Conservation (phyloP, 345 rosid species). For the Aegle marmelos region DNA sequence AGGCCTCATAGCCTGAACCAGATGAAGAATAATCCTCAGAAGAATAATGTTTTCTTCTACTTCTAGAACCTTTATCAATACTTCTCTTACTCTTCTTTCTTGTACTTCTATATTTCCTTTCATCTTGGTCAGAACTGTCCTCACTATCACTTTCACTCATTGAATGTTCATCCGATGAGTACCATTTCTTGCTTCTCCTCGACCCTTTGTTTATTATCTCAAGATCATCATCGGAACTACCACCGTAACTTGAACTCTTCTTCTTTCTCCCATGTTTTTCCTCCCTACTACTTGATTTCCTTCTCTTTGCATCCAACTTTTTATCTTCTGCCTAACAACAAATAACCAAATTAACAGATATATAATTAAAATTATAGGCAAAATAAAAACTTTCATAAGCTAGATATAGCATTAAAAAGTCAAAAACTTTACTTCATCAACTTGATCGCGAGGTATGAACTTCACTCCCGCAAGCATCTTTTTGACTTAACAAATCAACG, state of each 20-base stretch:
- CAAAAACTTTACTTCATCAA: conserved; percentile 26
- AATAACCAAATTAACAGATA: not conserved
- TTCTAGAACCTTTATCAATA: conserved; percentile 17
- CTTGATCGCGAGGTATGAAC: conserved; percentile 69
- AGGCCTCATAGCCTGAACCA: conserved; percentile 25
- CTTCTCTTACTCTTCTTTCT: conserved; percentile 30
- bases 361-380: not conserved
- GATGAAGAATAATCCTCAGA: conserved; percentile 30
- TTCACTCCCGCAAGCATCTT: conserved; percentile 72
- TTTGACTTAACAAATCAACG: not conserved
- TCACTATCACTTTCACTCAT: conserved; percentile 29
- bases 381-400: not conserved
- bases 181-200: conserved; percentile 60
- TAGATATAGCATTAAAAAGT: not conserved
- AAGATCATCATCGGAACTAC: conserved; percentile 49
- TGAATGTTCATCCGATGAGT: conserved; percentile 50
- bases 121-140: conserved; percentile 17
- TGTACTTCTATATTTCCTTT: conserved; percentile 12
- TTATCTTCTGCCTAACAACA: conserved; percentile 37
- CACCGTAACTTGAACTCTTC: conserved; percentile 21
- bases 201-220: conserved; percentile 41
- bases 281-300: conserved; percentile 28
- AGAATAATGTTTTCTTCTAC: conserved; percentile 18
- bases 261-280: conserved; percentile 38
- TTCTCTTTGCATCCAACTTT: conserved; percentile 26